phyloP scores from a whole-genome alignment of 2,329 filamentous ascomycete species.

The Colletotrichum neosansevieriae region DNA sequence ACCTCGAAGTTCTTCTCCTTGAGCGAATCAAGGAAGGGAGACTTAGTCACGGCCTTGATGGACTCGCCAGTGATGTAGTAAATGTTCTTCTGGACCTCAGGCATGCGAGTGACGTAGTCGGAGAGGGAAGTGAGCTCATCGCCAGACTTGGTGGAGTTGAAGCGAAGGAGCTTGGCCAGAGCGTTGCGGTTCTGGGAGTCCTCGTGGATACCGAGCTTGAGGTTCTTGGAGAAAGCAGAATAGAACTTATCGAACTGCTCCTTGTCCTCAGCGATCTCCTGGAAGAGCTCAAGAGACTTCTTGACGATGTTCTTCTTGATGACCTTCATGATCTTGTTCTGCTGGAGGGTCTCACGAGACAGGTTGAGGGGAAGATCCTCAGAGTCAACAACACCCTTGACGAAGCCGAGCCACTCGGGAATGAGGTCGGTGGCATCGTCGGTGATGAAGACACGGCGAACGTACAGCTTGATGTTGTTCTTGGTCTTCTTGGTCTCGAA shows the following conservation, averaged over 20 bases:
- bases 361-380: slow-evolving; percentile 99
- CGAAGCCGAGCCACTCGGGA: slow-evolving; percentile 98
- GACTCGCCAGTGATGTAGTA: slow-evolving; percentile 99
- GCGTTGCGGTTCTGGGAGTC: slow-evolving; percentile 94
- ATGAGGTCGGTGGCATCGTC: slow-evolving; percentile 99
- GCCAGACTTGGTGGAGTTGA: slow-evolving; percentile 98
- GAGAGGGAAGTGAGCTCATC: slow-evolving; percentile 94
- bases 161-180: slow-evolving; percentile 98
- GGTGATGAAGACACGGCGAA: slow-evolving; percentile 99
- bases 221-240: slow-evolving; percentile 99
- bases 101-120: slow-evolving; percentile 99
- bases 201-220: slow-evolving; percentile 99
- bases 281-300: slow-evolving; percentile 99
- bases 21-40: slow-evolving; percentile 97
- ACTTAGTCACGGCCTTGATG: slow-evolving; percentile 97
- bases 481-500: slow-evolving; percentile 99
- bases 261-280: slow-evolving; percentile 98
- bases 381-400: slow-evolving; percentile 99
- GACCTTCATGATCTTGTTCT: slow-evolving; percentile 99
- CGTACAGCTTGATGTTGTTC: slow-evolving; percentile 99
- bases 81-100: slow-evolving; percentile 99
- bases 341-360: slow-evolving; percentile 99
- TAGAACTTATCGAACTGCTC: slow-evolving; percentile 99
- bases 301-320: slow-evolving; percentile 99
- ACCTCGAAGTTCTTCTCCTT: slow-evolving; percentile 99